Evolutionary conservation across 176 grass and related monocot species (phyloP).

Genomic region (Carex scoparia): DNA sequence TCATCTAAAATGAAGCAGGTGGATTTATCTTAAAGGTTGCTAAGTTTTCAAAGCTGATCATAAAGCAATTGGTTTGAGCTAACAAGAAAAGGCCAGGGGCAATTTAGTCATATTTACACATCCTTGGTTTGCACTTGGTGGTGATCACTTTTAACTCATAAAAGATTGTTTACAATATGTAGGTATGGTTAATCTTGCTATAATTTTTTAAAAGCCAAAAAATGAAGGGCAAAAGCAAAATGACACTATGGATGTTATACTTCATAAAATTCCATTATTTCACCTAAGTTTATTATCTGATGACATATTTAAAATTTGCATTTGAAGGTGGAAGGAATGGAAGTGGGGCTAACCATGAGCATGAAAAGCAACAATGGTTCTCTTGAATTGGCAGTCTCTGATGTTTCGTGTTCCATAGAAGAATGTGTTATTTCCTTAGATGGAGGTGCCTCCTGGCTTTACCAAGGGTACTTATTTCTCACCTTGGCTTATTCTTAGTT

Average conservation of each 20-base stretch:
- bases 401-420: slow-evolving; percentile 76
- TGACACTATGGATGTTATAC: background rate
- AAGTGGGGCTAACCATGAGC: slow-evolving; percentile 72
- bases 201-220: background rate
- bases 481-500: background rate
- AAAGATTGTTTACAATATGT: background rate
- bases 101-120: background rate
- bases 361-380: slow-evolving; percentile 71
- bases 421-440: slow-evolving; percentile 67
- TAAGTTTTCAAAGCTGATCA: background rate
- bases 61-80: background rate
- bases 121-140: background rate
- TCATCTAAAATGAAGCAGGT: background rate
- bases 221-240: background rate
- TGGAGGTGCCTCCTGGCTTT: slow-evolving; percentile 99
- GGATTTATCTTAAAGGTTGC: background rate
- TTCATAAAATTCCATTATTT: background rate
- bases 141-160: background rate
- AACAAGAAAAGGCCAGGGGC: background rate
- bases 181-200: background rate
- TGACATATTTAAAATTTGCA: slow-evolving; percentile 28
- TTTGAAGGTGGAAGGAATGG: slow-evolving; percentile 94
- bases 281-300: background rate
- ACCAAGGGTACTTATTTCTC: slow-evolving; percentile 75
- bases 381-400: slow-evolving; percentile 46